Evolutionary conservation across 768 basidiomycete genomes (phyloP), one percentile per base, ranked within the genome.

Genomic region (Rhodosporidiobolus odoratus): DNA sequence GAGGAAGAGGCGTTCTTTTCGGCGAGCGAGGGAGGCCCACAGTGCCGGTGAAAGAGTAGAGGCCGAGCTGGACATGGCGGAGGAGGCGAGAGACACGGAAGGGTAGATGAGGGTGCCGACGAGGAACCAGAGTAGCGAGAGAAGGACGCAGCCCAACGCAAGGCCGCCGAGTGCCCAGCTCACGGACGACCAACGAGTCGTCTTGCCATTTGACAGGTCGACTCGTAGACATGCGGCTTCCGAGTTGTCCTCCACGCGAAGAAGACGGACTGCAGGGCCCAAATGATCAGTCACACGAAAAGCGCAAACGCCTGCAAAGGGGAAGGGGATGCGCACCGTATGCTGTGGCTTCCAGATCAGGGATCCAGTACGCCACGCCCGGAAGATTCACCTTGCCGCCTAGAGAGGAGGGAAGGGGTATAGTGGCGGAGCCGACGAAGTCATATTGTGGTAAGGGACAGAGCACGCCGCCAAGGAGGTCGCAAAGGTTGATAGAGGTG

Each of bases 221-320:
- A 92, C 86, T 79, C 94, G 92, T 13, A 99, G 84, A 76, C 95
- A 99, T 0, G 92, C 91, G 62, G 88, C 90, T 71, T 90, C 83
- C 13, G 85, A 78, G 58, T 89, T 52, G 50, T 70, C 66, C 25
- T 40, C 21, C 4, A 65, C 66, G 8, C 63, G 62, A 1, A 71
- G 34, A 2, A 74, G 66, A 2, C 73, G 73, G 16, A 74, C 73
- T 72, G 54, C 12, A 23, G 8, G 23, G 2, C n/a, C 12, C 32
- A 3, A 9, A 47, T 35, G 16, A 60, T 40, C 37, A 50, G 27
- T 35, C 60, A 17, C 21, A 27, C 38, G 38, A n/a, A n/a, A n/a
- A 47, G 23, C n/a, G 27, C n/a, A 27, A 13, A n/a, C 27, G 8
- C n/a, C 12, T 21, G 32, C 1, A 25, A 5, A 43, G n/a, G 6